Evolutionary conservation across 2,329 filamentous ascomycete genomes (phyloP).

Genomic region (Arthrobotrys sphaeroides): DNA sequence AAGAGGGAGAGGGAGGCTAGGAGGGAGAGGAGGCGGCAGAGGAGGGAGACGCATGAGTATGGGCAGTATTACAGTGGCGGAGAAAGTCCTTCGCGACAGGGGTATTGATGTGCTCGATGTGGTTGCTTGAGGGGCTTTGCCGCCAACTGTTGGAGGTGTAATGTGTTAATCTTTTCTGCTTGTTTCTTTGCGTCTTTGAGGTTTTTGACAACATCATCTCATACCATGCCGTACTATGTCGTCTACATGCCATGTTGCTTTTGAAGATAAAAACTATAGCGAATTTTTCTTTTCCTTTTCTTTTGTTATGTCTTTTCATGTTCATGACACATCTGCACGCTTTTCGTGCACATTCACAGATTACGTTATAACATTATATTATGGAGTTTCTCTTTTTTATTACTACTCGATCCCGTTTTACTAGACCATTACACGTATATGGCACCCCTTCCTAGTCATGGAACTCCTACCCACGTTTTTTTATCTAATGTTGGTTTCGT

Average conservation of each 20-base stretch:
- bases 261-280: constrained; percentile 13
- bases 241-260: too few species aligned
- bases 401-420: too few species aligned
- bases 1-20: constrained; percentile 43
- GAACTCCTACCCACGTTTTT: too few species aligned
- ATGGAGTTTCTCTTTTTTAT: not conserved
- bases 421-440: too few species aligned
- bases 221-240: too few species aligned
- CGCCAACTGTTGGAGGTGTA: not conserved
- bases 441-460: too few species aligned
- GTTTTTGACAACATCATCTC: too few species aligned
- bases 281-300: not conserved
- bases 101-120: constrained; percentile 22
- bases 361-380: not conserved
- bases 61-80: constrained; percentile 43
- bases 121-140: not conserved
- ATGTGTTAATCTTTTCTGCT: not conserved
- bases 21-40: constrained; percentile 40
- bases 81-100: constrained; percentile 29
- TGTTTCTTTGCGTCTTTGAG: not conserved
- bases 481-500: too few species aligned
- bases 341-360: constrained; percentile 9
- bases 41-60: constrained; percentile 38
- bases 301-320: too few species aligned
- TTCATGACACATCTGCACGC: not conserved